These are phyloP conservation scores for Schizochytrium sp. DNA, from an alignment of 108 stramenopile species.

Conservation along the genomic window DNA sequence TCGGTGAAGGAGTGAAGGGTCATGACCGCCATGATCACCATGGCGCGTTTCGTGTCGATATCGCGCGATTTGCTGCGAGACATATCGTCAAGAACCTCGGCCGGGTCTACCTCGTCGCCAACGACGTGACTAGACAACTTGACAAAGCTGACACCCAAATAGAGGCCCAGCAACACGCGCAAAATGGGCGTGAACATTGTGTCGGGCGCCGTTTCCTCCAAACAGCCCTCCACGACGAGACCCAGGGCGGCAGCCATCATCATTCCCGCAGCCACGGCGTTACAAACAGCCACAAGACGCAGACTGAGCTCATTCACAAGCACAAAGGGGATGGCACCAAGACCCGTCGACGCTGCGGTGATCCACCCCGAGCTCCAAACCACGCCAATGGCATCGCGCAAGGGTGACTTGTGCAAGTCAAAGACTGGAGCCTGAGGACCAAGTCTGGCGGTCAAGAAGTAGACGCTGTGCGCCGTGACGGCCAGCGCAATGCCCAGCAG, in stretches of 20 bases:
- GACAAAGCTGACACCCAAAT: background rate
- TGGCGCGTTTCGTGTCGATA: constrained; percentile 29
- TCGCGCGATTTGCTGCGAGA: background rate
- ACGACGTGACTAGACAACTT: background rate
- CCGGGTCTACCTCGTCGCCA: background rate
- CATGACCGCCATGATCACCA: constrained; percentile 95
- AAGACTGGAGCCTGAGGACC: background rate
- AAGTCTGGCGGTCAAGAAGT: background rate
- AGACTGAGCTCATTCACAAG: constrained; percentile 61
- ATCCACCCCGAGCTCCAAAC: constrained; percentile 97
- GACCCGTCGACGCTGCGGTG: constrained; percentile 83
- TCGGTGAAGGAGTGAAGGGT: constrained; percentile 93
- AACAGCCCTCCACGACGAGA: background rate
- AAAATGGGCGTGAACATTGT: background rate
- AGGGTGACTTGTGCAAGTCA: constrained; percentile 25
- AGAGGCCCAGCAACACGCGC: background rate
- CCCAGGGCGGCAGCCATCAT: constrained; percentile 56
- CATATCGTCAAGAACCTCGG: background rate
- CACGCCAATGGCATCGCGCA: constrained; percentile 40
- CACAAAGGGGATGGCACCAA: constrained; percentile 82
- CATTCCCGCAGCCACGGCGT: constrained; percentile 92
- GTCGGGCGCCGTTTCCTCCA: background rate
- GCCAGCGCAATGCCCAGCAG: background rate
- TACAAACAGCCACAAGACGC: constrained; percentile 72
- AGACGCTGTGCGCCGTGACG: background rate